Conservation (phyloP, 192 early-diverging fungal species). For the Jimgerdemannia flammicorona region DNA sequence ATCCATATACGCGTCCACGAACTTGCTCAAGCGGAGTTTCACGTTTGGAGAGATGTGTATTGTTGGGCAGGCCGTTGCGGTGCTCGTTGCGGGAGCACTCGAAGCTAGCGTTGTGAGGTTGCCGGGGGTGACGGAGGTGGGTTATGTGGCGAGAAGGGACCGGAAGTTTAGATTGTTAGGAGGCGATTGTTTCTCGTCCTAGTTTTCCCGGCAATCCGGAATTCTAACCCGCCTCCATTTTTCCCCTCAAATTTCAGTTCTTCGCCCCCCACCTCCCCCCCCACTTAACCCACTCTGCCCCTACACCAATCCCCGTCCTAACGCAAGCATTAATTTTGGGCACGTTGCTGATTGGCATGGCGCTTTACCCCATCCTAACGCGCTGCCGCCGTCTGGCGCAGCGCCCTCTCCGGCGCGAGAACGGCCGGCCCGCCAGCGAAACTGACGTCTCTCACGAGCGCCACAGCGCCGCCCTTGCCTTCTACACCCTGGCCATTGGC, state of each 20-base stretch:
- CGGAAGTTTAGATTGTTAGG: neutral
- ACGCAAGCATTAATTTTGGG: slow-evolving; percentile 62
- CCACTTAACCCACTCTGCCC: slow-evolving; percentile 11
- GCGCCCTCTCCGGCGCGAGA: slow-evolving; percentile 35
- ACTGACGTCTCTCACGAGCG: slow-evolving; percentile 14
- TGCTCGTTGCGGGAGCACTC: slow-evolving; percentile 45
- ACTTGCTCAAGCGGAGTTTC: slow-evolving; percentile 49
- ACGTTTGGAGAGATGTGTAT: slow-evolving; percentile 66
- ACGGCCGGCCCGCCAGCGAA: slow-evolving; percentile 17
- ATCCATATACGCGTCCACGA: slow-evolving; percentile 26
- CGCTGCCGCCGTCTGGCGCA: slow-evolving; percentile 44
- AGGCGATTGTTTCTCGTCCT: neutral
- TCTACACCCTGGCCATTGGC: slow-evolving; percentile 29
- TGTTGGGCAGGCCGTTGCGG: slow-evolving; percentile 50
- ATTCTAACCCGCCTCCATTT: neutral
- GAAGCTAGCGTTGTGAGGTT: slow-evolving; percentile 37
- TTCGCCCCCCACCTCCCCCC: slow-evolving; percentile 20
- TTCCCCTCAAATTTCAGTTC: slow-evolving; percentile 18
- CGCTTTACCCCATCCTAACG: slow-evolving; percentile 48
- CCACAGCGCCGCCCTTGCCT: slow-evolving; percentile 25
- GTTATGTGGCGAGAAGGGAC: neutral
- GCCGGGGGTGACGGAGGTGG: slow-evolving; percentile 1
- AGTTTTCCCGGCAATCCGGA: neutral
- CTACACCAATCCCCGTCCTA: slow-evolving; percentile 41
- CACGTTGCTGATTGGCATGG: slow-evolving; percentile 62